Evolutionary conservation across 306 rosid genomes (phyloP).

Genomic region (Prinsepia uniflora): DNA sequence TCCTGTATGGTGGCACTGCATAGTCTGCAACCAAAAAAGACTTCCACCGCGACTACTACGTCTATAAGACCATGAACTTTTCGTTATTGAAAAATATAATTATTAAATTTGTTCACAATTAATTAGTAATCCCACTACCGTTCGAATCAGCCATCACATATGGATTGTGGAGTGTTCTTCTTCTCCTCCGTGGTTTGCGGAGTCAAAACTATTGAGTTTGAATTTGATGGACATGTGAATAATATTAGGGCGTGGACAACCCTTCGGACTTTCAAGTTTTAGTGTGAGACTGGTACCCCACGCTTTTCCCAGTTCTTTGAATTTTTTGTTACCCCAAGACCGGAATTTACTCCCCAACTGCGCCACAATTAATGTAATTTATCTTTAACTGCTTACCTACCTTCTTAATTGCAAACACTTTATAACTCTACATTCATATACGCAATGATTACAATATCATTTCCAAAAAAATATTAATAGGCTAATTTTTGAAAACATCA

Average conservation of each 20-base stretch:
- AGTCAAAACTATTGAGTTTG: background rate
- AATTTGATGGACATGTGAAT: too few species aligned
- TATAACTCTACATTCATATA: too few species aligned
- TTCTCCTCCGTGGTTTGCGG: slow-evolving; percentile 33
- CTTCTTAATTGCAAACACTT: background rate
- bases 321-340: background rate
- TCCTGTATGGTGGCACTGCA: background rate
- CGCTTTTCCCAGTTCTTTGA: background rate
- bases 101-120: too few species aligned
- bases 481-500: too few species aligned
- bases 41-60: too few species aligned
- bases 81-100: too few species aligned
- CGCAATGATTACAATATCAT: too few species aligned
- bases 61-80: too few species aligned
- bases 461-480: too few species aligned
- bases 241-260: slow-evolving; percentile 7
- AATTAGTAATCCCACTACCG: too few species aligned
- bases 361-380: background rate
- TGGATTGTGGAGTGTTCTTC: background rate
- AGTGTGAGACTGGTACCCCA: background rate
- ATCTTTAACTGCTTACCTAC: background rate
- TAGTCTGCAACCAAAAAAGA: too few species aligned
- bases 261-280: background rate
- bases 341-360: background rate
- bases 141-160: background rate